These are phyloP conservation scores for Diplogelasinospora grovesii DNA, from an alignment of 495 filamentous ascomycete genomes.

Conservation along the genomic window DNA sequence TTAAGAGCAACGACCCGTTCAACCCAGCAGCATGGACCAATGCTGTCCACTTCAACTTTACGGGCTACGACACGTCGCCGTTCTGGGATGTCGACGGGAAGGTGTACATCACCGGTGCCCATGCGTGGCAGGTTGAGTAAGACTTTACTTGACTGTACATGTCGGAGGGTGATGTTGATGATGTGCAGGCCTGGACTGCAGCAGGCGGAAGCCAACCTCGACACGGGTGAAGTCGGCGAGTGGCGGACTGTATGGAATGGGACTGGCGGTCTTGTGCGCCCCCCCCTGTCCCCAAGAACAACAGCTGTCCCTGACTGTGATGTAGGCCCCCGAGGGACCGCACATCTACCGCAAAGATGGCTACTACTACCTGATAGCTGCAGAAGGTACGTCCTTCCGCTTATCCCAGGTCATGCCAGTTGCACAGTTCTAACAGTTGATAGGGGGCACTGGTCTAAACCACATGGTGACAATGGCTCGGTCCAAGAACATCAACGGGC, in stretches of 20 bases:
- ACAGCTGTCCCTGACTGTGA: conserved; percentile 17
- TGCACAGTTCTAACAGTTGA: not conserved
- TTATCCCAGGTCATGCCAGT: not conserved
- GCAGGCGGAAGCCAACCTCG: conserved; percentile 30
- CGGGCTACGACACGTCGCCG: conserved; percentile 36
- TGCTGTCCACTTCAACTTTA: conserved; percentile 35
- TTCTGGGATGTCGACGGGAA: conserved; percentile 48
- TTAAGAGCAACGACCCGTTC: conserved; percentile 31
- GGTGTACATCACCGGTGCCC: conserved; percentile 38
- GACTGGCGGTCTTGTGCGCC: conserved; percentile 30
- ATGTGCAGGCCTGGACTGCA: conserved; percentile 34
- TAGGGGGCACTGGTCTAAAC: conserved; percentile 48
- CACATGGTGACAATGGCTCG: conserved; percentile 50
- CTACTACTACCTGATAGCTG: conserved; percentile 60
- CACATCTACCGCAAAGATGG: conserved; percentile 57
- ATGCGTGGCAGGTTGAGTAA: conserved; percentile 37
- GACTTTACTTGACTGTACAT: conserved; percentile 4
- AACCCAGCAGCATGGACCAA: conserved; percentile 29
- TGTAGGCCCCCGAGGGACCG: conserved; percentile 53
- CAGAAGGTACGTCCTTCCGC: conserved; percentile 41
- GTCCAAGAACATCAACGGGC: conserved; percentile 43
- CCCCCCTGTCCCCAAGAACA: not conserved
- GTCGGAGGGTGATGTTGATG: too few relatives aligned
- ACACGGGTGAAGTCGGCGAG: conserved; percentile 29
- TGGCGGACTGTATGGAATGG: conserved; percentile 39